Base-by-base conservation (phyloP, 2,329 filamentous ascomycete species). In the Fusarium veterinarium region DNA sequence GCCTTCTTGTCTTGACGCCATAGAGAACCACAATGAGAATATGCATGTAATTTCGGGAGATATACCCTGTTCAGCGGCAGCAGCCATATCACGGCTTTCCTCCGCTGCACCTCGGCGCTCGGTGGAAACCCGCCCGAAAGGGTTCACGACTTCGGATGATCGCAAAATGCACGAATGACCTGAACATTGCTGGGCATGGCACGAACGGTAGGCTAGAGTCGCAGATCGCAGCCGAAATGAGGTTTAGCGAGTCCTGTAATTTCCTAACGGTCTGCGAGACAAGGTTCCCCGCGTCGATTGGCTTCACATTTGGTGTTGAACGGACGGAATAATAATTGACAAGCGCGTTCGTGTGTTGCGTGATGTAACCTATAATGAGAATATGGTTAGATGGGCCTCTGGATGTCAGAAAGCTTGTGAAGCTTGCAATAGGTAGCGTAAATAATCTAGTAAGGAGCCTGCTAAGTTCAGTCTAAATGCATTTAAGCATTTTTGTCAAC, bases 11-110 rank as follows among this genome's bases (percentile, higher is more conserved):
- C 42, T 60, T 72, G 71, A 73, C 66, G 70, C 70, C 70, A 73
- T 73, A 46, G 44, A 64, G 25, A 38, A 59, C 40, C 44, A 30
- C n/a, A 35, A 73, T 73, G 71, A 73, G 52, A 69, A 23, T 65
- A 72, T 72, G 60, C 30, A 44, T 53, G 56, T 66, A 72, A 72
- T 74, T 69, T 74, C 71, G 71, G 71, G 20, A 37, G 9, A 56
- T 25, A 63, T 74, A 46, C 58, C 71, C 38, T 55, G 52, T 74
- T 74, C 30, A 71, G 70, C 8, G 17, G 14, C 55, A 48, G 5
- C 14, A 25, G 28, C 58, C 60, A 37, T 40, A 73, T 38, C 23
- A 46, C 30, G 49, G 20, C 38, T 41, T 56, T 60, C 7, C 23
- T 62, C 64, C 71, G 55, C 49, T 57, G 44, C 46, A 67, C 30